Evolutionary conservation across 1,284 basidiomycete species (phyloP), one percentile per base, ranked within the genome.

Genomic region (Leccinum pachyderme): DNA sequence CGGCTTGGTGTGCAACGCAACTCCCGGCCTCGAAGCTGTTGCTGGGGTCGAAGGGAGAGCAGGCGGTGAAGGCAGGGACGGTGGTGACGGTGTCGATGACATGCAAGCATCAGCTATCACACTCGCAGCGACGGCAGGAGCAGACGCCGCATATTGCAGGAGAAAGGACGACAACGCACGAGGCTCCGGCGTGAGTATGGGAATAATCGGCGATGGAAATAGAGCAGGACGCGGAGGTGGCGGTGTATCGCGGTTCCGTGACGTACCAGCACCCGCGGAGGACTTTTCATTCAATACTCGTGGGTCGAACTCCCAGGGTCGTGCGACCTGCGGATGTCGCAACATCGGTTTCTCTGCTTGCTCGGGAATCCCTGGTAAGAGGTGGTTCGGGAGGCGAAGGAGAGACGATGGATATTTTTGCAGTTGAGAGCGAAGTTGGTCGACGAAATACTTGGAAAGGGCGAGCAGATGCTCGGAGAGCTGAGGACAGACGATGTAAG

Each of bases 181-280:
- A 0, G 95, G 89, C 12, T 82, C 76, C 1, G 84, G 75, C 0
- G 93, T 95, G 57, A 95, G 75, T 45, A 98, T 77, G 0, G 95
- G 93, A 52, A 95, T 82, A 58, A 99, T 98, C 0, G 93, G 93
- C 2, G 83, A 77, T 71, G 43, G 43, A 44, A 70, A 53, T 56
- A 54, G 44, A 31, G 43, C 47, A 4, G 25, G 31, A 7, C 1
- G 7, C 11, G 25, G 15, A 9, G 6, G 5, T 7, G 45, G n/a
- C 1, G 3, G 7, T 15, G 29, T 13, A 7, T 27, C 25, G 31
- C 45, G 28, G 29, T 27, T 28, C 12, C 13, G 27, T 2, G 33
- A 31, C 32, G 39, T 24, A 6, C 44, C 15, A 13, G 43, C 8
- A 5, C 13, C 47, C 8, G 22, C 1, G 2, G 29, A 43, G 2